phyloP scores from a whole-genome alignment of 2,329 filamentous ascomycete genomes.

The Botrytis medusae region DNA sequence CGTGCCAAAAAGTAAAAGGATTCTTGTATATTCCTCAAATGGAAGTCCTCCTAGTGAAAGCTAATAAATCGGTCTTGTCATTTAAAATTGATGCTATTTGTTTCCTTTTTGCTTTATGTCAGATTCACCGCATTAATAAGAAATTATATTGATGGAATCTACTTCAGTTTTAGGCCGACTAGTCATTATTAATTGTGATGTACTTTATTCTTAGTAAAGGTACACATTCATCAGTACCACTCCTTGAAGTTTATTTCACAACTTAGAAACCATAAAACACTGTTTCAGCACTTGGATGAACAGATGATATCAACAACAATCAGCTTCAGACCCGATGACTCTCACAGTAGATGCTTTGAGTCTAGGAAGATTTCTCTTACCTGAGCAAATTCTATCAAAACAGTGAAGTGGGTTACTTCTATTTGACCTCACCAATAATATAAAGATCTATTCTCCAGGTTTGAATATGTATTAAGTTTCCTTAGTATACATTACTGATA shows the following conservation, averaged over 20 bases:
- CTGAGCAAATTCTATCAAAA: neutral
- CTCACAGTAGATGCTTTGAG: fast-evolving
- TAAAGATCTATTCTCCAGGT: no score
- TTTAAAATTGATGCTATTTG: fast-evolving
- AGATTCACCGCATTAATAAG: neutral
- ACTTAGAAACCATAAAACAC: neutral
- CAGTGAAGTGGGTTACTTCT: no score
- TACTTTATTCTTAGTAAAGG: neutral
- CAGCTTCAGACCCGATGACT: neutral
- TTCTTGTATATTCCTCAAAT: neutral
- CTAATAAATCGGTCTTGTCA: neutral
- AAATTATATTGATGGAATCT: neutral
- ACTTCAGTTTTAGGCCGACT: neutral
- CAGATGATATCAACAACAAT: neutral
- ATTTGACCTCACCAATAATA: no score
- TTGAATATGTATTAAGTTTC: no score
- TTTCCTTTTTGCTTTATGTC: fast-evolving
- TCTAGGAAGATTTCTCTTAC: neutral
- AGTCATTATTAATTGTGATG: neutral
- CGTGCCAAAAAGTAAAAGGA: neutral
- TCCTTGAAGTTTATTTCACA: neutral
- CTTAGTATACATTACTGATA: no score
- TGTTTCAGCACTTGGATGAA: neutral
- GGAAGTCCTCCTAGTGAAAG: neutral
- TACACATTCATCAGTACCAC: fast-evolving